Base-by-base conservation (phyloP, 192 early-diverging fungal genomes). In the Umbelopsis ramanniana region DNA sequence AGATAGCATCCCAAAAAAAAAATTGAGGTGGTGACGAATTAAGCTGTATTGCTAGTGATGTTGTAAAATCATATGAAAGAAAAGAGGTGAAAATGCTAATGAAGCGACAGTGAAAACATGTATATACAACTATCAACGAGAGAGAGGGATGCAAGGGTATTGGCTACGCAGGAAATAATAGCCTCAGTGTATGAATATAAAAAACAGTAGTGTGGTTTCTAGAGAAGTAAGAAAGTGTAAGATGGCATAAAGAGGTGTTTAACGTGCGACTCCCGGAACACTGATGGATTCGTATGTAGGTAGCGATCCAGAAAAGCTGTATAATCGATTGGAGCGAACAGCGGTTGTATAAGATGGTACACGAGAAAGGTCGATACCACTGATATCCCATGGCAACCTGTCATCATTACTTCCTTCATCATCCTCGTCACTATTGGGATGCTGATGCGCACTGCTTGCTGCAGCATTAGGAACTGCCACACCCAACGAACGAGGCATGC, bases 321-420 rank as follows among this genome's bases (percentile, higher is more conserved):
- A 66, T 10, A 63, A 47, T 37, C 71, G 55, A 26, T 60, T 60
- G 33, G 73, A 43, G 1, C 66, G 57, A 14, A 74, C 35, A 6
- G 77, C 77, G 11, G 77, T 73, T 5, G 69, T 45, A 23, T 79
- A 79, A 43, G 77, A 79, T 24, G 77, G 77, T 0, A 74, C 77
- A 7, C 72, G 54, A 33, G 72, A 71, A 1, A 78, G 66, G 54
- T 78, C 72, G 12, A 69, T 67, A 17, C 54, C 69, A 69, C 66
- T 52, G 50, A 72, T n/a, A n/a, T 17, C 48, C 48, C 48, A 74
- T 9, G 37, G 55, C 15, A 35, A 35, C 14, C 57, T n/a, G 4
- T 37, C 33, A 14, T 35, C 33, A 37, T 29, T 63, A 63, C 57
- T 35, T 19, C 14, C 57, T 6, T 63, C 57, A 8, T 63, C 57